A percentile compares a stretch with the other conserved stretches of the same genome.
These are phyloP conservation scores for Letharia lupina DNA, from an alignment of 495 filamentous ascomycete genomes.

Conservation along the genomic window DNA sequence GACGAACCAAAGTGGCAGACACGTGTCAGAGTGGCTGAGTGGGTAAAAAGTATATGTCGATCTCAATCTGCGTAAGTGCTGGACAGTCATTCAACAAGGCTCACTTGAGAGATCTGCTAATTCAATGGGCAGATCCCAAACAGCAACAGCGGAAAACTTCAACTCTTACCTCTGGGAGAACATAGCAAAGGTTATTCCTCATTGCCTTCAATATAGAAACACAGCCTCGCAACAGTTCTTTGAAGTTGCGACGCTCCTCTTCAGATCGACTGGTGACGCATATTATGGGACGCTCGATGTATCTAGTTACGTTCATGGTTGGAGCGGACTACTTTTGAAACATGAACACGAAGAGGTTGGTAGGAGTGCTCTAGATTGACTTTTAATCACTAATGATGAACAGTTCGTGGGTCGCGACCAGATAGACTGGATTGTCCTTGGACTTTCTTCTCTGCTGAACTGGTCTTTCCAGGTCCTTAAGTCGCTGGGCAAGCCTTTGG, in stretches of 20 bases:
- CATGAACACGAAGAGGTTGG: conserved; percentile 46
- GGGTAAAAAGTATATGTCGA: conserved; percentile 30
- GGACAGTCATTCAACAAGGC: neutral
- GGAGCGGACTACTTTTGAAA: conserved; percentile 46
- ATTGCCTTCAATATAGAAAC: conserved; percentile 34
- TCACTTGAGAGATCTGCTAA: neutral
- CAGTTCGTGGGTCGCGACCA: conserved; percentile 46
- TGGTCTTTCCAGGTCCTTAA: conserved; percentile 44
- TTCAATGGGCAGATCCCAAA: conserved; percentile 7
- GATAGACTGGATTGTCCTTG: conserved; percentile 41
- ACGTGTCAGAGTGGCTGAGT: conserved; percentile 32
- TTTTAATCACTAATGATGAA: conserved; percentile 9
- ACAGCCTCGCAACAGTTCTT: conserved; percentile 50
- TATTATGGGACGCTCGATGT: conserved; percentile 44
- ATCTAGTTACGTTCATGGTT: conserved; percentile 41
- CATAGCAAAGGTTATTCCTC: conserved; percentile 42
- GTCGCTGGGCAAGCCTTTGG: conserved; percentile 35
- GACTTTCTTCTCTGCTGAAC: conserved; percentile 40
- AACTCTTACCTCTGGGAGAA: conserved; percentile 45
- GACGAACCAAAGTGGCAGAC: conserved; percentile 32
- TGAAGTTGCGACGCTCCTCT: conserved; percentile 41
- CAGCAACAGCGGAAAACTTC: conserved; percentile 29
- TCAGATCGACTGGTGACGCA: conserved; percentile 46
- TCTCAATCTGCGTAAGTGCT: conserved; percentile 24
- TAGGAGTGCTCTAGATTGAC: conserved; percentile 4